These are phyloP conservation scores for Agroathelia rolfsii DNA, from an alignment of 1,284 basidiomycete genomes.

Conservation along the genomic window DNA sequence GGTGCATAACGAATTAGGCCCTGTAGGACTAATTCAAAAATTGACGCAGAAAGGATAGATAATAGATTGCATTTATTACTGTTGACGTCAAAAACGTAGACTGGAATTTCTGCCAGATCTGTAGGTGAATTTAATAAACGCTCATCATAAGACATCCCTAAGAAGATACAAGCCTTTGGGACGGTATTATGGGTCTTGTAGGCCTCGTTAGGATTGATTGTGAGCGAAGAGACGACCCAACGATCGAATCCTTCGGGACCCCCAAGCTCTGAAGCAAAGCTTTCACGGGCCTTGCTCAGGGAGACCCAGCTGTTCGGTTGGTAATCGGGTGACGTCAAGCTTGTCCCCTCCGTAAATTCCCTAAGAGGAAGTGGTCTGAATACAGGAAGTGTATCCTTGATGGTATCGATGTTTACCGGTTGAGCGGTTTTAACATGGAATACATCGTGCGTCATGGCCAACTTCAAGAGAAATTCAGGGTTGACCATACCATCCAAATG, in stretches of 20 bases:
- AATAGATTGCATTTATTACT: slow-evolving; percentile 28
- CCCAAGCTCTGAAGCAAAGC: slow-evolving; percentile 40
- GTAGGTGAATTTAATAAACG: slow-evolving; percentile 2
- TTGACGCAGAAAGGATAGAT: background rate
- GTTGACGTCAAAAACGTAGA: slow-evolving; percentile 38
- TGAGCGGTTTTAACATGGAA: slow-evolving; percentile 44
- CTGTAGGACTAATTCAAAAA: slow-evolving; percentile 19
- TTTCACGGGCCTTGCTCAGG: slow-evolving; percentile 39
- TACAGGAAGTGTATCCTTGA: slow-evolving; percentile 35
- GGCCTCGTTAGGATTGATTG: slow-evolving; percentile 57
- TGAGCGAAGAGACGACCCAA: slow-evolving; percentile 50
- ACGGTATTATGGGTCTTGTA: slow-evolving; percentile 63
- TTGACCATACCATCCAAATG: slow-evolving; percentile 66
- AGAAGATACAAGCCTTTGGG: slow-evolving; percentile 34
- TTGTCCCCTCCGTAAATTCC: slow-evolving; percentile 21
- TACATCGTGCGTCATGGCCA: slow-evolving; percentile 44
- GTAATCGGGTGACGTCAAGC: slow-evolving; percentile 38
- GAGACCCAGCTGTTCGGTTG: slow-evolving; percentile 40
- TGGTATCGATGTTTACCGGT: slow-evolving; percentile 26
- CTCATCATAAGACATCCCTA: background rate
- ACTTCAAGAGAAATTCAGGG: slow-evolving; percentile 34
- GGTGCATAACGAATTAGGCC: slow-evolving; percentile 46
- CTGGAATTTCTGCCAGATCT: slow-evolving; percentile 68
- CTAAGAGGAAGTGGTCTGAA: slow-evolving; percentile 34
- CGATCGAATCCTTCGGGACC: slow-evolving; percentile 56